These are phyloP conservation scores for Nannochloropsis salina DNA, from an alignment of 108 stramenopile genomes.

Conservation along the genomic window DNA sequence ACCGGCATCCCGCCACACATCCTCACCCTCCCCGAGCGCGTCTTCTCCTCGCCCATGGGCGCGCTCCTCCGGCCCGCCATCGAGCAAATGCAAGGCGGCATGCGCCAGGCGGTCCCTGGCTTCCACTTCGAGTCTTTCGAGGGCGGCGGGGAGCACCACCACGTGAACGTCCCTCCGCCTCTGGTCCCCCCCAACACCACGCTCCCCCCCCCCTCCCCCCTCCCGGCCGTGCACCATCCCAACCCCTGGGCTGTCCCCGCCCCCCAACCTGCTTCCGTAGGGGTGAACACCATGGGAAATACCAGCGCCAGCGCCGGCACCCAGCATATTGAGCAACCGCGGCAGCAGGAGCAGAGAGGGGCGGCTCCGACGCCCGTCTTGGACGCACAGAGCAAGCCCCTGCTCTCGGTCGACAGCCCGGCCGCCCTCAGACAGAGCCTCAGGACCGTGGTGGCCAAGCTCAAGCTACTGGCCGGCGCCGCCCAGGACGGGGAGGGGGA, in stretches of 20 bases:
- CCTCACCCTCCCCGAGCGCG: background rate
- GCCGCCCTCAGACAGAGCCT: background rate
- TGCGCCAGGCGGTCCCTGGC: background rate
- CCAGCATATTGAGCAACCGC: background rate
- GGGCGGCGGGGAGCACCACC: background rate
- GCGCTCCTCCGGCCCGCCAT: background rate
- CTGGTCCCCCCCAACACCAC: background rate
- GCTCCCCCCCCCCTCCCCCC: background rate
- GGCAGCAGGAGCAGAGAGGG: background rate
- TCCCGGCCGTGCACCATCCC: background rate
- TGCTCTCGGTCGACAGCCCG: background rate
- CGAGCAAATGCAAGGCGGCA: constrained; percentile 6
- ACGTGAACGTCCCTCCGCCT: background rate
- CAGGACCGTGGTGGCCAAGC: background rate
- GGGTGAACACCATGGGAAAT: background rate
- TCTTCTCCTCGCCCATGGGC: background rate
- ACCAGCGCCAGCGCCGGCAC: background rate
- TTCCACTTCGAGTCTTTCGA: constrained; percentile 1
- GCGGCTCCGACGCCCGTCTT: background rate
- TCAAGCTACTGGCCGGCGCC: background rate
- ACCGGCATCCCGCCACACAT: constrained; percentile 43
- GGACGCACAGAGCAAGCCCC: background rate
- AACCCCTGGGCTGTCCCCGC: background rate
- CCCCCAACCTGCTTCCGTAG: no score
- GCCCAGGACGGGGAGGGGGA: background rate